These are phyloP conservation scores for Harrya chromipes DNA, from an alignment of 768 basidiomycete genomes.

Conservation along the genomic window DNA sequence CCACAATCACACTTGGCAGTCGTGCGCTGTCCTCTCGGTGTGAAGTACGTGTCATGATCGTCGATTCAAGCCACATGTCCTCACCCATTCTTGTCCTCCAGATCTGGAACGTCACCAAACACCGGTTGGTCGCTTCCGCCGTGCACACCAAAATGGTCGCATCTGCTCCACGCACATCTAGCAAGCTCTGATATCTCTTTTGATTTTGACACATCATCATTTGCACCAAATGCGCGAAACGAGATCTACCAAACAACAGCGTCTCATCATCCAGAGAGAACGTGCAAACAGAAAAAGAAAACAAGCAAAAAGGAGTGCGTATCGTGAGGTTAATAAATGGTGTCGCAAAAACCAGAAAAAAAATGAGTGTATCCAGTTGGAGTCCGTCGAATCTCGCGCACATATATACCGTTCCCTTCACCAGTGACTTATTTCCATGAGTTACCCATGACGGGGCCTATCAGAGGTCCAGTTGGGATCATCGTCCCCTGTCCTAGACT, in stretches of 20 bases:
- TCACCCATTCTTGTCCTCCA: constrained; percentile 14
- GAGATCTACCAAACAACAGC: constrained; percentile 2
- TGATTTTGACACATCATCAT: constrained; percentile 4
- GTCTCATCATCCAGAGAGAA: constrained; percentile 5
- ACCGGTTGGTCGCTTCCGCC: constrained; percentile 52
- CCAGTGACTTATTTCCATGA: constrained; percentile 1
- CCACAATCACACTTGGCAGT: too few species aligned
- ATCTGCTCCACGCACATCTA: constrained; percentile 22
- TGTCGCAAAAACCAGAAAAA: constrained; percentile 1
- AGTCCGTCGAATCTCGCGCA: constrained; percentile 10
- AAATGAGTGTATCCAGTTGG: constrained; percentile 20
- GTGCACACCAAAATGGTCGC: constrained; percentile 55
- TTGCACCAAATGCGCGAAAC: constrained; percentile 7
- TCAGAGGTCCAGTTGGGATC: constrained; percentile 10
- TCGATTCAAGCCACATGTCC: neutral
- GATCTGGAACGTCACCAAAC: constrained; percentile 57
- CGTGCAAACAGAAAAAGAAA: neutral
- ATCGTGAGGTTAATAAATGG: constrained; percentile 3
- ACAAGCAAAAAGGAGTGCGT: constrained; percentile 4
- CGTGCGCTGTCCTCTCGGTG: constrained; percentile 49
- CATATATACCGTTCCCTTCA: neutral
- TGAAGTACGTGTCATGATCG: constrained; percentile 36
- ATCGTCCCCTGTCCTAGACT: constrained; percentile 44
- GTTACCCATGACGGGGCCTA: constrained; percentile 5
- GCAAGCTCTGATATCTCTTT: constrained; percentile 18